Base-by-base conservation (phyloP, 306 rosid species). In the Fagus crenata region DNA sequence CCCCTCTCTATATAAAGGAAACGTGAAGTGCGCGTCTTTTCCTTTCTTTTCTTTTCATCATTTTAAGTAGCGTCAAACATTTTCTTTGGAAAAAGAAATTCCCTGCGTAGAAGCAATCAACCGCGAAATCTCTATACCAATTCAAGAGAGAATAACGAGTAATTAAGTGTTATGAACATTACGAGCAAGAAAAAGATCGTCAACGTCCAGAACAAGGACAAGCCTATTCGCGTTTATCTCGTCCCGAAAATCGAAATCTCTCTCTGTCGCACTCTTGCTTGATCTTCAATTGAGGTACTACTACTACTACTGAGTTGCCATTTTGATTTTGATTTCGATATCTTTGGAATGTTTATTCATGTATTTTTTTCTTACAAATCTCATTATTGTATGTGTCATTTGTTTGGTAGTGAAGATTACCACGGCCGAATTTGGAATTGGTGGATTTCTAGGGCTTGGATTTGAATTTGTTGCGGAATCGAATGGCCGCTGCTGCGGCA, bases 401-500 rank as follows among this genome's bases (percentile, higher is more conserved):
- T 78, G 75, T 49, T 73, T 64, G 76, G 49, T 17, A 71, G 77
- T 49, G 65, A 64, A 69, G 69, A 55, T 54, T 72, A 74, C 6
- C 13, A 46, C 56, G 4, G 64, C 59, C 60, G 63, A 72, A 43
- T 78, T 46, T 53, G 69, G 59, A 55, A 58, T 46, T 68, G 40
- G 69, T 42, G 75, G 68, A 33, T 46, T 56, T 71, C 78, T 67
- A 7, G 80, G 68, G 69, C 6, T 73, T 43, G 64, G 28, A 40
- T 17, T 33, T 7, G 65, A 72, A 70, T 41, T 84, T 75, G 75
- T 73, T 67, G 7, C 72, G 70, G 85, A 83, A 67, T 81, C 80
- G 69, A 81, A 93, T 93, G 98, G 95, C 93, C 87, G 87, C 87
- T 8, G 87, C 77, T 12, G 88, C 86, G 87, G 93, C 91, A 37